Percentiles rank a stretch among this genome's conserved stretches.
Conservation (phyloP, 441 rosid genomes). For the Corymbia citriodora region DNA sequence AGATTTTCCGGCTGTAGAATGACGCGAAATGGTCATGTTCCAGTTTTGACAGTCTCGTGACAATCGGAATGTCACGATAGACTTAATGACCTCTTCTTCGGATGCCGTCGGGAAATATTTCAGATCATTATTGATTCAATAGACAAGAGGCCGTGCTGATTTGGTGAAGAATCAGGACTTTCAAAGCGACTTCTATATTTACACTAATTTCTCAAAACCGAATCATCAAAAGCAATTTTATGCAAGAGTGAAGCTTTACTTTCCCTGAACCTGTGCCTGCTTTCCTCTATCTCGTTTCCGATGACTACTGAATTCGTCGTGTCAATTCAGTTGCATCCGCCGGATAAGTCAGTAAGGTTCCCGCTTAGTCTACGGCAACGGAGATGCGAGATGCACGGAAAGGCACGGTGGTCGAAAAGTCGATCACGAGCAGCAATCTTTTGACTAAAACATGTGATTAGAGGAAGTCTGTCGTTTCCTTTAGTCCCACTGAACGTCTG, state of each 20-base stretch:
- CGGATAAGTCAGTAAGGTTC: no score
- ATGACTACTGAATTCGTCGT: background rate
- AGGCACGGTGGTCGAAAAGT: background rate
- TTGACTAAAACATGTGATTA: background rate
- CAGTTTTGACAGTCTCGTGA: background rate
- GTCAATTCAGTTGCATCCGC: background rate
- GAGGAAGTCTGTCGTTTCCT: background rate
- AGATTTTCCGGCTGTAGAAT: background rate
- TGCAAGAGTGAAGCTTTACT: background rate
- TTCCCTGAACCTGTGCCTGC: background rate
- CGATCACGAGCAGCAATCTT: background rate
- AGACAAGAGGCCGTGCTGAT: no score
- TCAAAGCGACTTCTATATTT: rapidly evolving
- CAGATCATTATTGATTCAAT: rapidly evolving
- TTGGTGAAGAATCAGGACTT: no score
- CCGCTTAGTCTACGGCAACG: background rate
- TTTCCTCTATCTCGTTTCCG: background rate
- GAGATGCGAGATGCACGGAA: background rate
- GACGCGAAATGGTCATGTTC: background rate
- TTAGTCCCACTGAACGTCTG: background rate
- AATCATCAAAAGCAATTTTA: background rate
- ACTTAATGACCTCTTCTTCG: no score
- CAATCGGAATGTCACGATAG: background rate
- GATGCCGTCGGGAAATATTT: no score
- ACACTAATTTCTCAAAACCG: no score